Percentiles rank a stretch among this genome's conserved stretches.
Evolutionary conservation across 495 filamentous ascomycete species (phyloP).

Genomic region (Parachaetomium inaequale): DNA sequence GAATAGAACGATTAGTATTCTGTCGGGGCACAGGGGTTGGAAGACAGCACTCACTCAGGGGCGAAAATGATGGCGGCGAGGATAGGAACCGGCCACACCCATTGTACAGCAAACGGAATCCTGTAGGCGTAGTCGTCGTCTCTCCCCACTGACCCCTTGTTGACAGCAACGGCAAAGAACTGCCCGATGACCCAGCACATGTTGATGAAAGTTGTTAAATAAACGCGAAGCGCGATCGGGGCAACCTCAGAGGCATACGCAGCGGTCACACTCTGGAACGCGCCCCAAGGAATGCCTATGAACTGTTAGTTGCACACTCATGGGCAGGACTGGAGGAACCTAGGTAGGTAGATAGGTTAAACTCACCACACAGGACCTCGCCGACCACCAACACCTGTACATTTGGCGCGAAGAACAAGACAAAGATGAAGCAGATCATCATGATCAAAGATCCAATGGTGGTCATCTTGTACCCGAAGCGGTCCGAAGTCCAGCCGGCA

Average conservation of each 20-base stretch:
- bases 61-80: conserved; percentile 57
- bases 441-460: conserved; percentile 41
- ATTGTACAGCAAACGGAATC: conserved; percentile 63
- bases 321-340: not conserved
- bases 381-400: conserved; percentile 58
- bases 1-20: not conserved
- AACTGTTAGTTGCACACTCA: conserved; percentile 19
- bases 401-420: conserved; percentile 58
- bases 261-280: conserved; percentile 58
- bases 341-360: not conserved
- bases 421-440: conserved; percentile 50
- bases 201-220: conserved; percentile 67
- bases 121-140: conserved; percentile 60
- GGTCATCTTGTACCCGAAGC: conserved; percentile 31
- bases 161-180: conserved; percentile 62
- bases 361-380: conserved; percentile 53
- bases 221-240: conserved; percentile 60
- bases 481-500: conserved; percentile 34
- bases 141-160: conserved; percentile 50
- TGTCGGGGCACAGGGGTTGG: not conserved
- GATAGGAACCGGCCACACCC: conserved; percentile 71
- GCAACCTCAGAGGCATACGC: conserved; percentile 67
- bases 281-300: conserved; percentile 64
- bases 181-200: conserved; percentile 71
- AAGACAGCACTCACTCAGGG: conserved; percentile 47